phyloP scores from a whole-genome alignment of 2,329 filamentous ascomycete species.

The Talaromyces pinophilus region DNA sequence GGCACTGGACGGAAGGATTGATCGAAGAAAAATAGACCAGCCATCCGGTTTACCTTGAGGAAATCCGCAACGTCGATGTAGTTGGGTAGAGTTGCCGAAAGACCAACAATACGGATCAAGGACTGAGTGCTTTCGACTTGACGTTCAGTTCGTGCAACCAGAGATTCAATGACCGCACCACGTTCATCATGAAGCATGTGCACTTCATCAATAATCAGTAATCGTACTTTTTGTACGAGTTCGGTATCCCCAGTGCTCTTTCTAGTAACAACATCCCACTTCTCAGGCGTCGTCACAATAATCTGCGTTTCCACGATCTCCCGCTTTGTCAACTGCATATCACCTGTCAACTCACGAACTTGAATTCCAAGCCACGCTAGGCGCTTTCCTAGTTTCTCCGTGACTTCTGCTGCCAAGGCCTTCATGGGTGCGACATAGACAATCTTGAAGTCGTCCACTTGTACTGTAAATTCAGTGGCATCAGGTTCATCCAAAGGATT shows the following conservation, averaged over 20 bases:
- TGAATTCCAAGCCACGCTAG: conserved; percentile 91
- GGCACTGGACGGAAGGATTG: conserved; percentile 93
- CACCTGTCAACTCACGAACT: conserved; percentile 91
- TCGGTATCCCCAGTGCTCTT: conserved; percentile 98
- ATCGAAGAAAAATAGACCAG: conserved; percentile 96
- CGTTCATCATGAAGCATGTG: conserved; percentile 99
- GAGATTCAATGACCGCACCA: conserved; percentile 90
- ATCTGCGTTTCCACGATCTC: conserved; percentile 97
- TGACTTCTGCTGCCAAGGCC: conserved; percentile 92
- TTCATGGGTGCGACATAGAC: conserved; percentile 99
- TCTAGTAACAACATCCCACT: conserved; percentile 97
- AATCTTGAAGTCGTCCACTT: conserved; percentile 89
- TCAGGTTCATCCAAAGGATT: conserved; percentile 73
- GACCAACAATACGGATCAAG: conserved; percentile 89
- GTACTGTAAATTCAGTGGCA: conserved; percentile 77
- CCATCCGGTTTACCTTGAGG: conserved; percentile 88
- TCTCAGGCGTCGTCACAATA: conserved; percentile 97
- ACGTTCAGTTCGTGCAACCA: conserved; percentile 90
- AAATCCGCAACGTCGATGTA: conserved; percentile 97
- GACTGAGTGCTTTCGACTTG: conserved; percentile 98
- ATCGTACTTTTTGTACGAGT: conserved; percentile 91
- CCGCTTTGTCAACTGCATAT: conserved; percentile 97
- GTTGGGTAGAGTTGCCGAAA: conserved; percentile 94
- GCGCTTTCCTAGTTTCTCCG: conserved; percentile 87
- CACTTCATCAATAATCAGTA: conserved; percentile 97